These are phyloP conservation scores for Leccinum disarticulatum DNA, from an alignment of 768 basidiomycete species.

Conservation along the genomic window DNA sequence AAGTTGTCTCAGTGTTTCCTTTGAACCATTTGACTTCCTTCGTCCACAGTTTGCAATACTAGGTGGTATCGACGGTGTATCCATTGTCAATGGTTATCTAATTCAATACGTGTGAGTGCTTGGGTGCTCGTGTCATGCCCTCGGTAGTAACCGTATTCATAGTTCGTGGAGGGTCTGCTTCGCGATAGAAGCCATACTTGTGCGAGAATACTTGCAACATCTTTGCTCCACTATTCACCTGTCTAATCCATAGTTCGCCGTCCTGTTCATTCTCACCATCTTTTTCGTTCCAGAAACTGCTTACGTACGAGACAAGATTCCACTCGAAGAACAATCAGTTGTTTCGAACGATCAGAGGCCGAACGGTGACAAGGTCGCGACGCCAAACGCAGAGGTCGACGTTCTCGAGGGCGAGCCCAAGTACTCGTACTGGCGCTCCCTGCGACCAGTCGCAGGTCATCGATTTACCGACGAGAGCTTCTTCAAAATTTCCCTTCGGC, in stretches of 20 bases:
- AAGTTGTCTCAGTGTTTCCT: background rate
- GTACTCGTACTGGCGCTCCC: background rate
- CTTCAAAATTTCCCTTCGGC: background rate
- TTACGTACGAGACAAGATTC: background rate
- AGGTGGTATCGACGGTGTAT: background rate
- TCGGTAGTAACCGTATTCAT: background rate
- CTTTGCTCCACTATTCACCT: background rate
- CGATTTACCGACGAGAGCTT: background rate
- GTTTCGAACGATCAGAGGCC: background rate
- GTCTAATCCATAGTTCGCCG: background rate
- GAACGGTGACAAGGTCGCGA: background rate
- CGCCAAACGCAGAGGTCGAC: background rate
- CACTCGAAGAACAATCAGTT: background rate
- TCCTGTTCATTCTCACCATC: background rate
- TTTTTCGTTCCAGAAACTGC: background rate
- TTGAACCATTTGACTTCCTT: background rate
- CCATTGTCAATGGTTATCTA: background rate
- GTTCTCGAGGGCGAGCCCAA: background rate
- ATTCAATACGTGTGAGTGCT: background rate
- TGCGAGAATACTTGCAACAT: background rate
- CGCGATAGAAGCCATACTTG: background rate
- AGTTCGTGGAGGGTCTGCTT: conserved; percentile 1
- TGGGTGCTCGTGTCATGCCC: background rate
- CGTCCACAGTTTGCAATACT: background rate
- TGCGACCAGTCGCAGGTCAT: background rate